Base-by-base conservation (phyloP, 257 asterid genomes). In the Anisodus tanguticus region DNA sequence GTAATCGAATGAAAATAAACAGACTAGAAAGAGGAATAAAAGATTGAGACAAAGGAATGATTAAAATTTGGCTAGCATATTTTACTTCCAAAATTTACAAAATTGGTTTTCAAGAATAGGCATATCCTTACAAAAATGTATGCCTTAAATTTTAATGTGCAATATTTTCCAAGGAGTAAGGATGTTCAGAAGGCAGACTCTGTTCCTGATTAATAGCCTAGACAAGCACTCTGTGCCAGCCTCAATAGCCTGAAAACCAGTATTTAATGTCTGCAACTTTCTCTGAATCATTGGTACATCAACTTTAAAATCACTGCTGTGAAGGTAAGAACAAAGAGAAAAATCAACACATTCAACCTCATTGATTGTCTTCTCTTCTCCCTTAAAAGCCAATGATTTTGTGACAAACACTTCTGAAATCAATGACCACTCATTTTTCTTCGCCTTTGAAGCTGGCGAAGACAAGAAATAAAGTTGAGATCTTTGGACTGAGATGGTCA, bases 71-170 rank as follows among this genome's bases (percentile, higher is more conserved):
- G 12, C 0, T 0, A 10, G 39, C n/a, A 47, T 45, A 72, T 47
- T 71, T 72, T 59, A 72, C 41, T 76, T 51, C 63, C 63, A 49
- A 22, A 76, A 51, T 0, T 26, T 22, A 26, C 81, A 76, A 51
- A 76, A 76, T 26, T 51, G 45, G 13, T 51, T 17, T 11, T 51
- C 63, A 51, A 22, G 63, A 74, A 76, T 22, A 12, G 81, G 47
- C 81, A 76, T 49, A 26, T 76, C 4, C 43, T 26, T 51, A 7
- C n/a, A 51, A 76, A 76, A 76, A 74, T 49, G 43, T 26, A 74
- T 49, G 45, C 62, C 62, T 49, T 11, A 0, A 49, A 0, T 43
- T 0, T 43, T 71, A 93, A 90, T 86, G 90, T 88, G 15, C 45
- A 60, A 41, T 43, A 49, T 58, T 0, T 63, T 47, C 74, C 53